These are phyloP conservation scores for Anthracocystis setariae DNA, from an alignment of 1,284 basidiomycete genomes.

Conservation along the genomic window DNA sequence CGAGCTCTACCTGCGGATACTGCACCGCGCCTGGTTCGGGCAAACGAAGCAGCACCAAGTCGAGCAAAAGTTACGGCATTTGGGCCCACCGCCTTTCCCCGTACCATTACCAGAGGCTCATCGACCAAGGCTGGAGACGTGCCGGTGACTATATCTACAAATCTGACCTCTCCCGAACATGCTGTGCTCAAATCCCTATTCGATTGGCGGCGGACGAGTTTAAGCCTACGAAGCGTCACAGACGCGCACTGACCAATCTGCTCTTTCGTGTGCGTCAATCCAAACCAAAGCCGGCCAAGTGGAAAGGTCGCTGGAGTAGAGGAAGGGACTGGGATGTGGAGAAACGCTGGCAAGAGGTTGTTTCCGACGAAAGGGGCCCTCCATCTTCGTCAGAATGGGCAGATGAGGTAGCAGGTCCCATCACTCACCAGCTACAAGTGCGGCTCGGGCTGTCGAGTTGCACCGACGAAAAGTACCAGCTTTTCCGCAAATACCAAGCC, in stretches of 20 bases:
- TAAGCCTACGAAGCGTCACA: slow-evolving; percentile 39
- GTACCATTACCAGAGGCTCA: slow-evolving; percentile 53
- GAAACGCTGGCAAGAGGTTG: slow-evolving; percentile 32
- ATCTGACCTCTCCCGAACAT: slow-evolving; percentile 58
- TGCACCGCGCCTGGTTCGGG: slow-evolving; percentile 67
- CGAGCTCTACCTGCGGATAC: slow-evolving; percentile 70
- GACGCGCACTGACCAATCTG: slow-evolving; percentile 47
- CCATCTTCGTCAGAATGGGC: slow-evolving; percentile 19
- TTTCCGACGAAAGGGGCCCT: not conserved
- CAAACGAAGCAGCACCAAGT: slow-evolving; percentile 54
- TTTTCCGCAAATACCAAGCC: slow-evolving; percentile 62
- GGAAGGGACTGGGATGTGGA: slow-evolving; percentile 36
- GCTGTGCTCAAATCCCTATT: slow-evolving; percentile 62
- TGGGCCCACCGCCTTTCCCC: slow-evolving; percentile 56
- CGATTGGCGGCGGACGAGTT: slow-evolving; percentile 41
- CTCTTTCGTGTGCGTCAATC: slow-evolving; percentile 36
- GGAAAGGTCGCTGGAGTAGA: slow-evolving; percentile 55
- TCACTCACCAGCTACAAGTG: slow-evolving; percentile 25
- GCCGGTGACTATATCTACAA: slow-evolving; percentile 63
- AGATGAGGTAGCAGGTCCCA: slow-evolving; percentile 35
- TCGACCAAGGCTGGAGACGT: slow-evolving; percentile 63
- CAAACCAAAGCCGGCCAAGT: slow-evolving; percentile 42
- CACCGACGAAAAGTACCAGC: slow-evolving; percentile 60
- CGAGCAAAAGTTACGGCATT: slow-evolving; percentile 69
- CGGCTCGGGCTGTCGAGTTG: slow-evolving; percentile 27